Conservation (phyloP, 768 basidiomycete species). For the Pulveroboletus sp. region DNA sequence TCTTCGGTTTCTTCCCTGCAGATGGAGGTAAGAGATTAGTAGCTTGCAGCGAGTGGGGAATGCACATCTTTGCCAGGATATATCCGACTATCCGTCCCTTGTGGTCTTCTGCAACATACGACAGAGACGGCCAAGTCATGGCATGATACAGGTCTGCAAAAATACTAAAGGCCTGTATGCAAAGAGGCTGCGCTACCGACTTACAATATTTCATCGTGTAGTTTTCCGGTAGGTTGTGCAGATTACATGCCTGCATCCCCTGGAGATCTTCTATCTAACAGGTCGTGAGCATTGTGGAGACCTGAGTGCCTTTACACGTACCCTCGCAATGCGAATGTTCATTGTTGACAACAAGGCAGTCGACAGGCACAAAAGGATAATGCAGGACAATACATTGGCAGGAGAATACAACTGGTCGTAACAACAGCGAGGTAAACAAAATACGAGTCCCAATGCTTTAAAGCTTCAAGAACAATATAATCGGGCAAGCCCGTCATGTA, state of each 20-base stretch:
- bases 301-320: slow-evolving; percentile 8
- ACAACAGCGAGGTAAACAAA: slow-evolving; percentile 23
- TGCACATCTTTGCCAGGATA: slow-evolving; percentile 93
- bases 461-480: slow-evolving; percentile 6
- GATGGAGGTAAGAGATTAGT: slow-evolving; percentile 26
- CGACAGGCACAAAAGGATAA: slow-evolving; percentile 17
- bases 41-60: slow-evolving; percentile 5
- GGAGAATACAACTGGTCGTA: slow-evolving; percentile 21
- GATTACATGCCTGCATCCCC: slow-evolving; percentile 92
- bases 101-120: slow-evolving; percentile 88
- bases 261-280: slow-evolving; percentile 79
- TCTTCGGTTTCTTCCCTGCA: slow-evolving; percentile 54
- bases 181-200: slow-evolving; percentile 18
- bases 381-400: slow-evolving; percentile 18
- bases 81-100: slow-evolving; percentile 92
- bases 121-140: slow-evolving; percentile 91
- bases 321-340: slow-evolving; percentile 32
- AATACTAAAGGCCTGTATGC: neutral
- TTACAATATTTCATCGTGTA: slow-evolving; percentile 79
- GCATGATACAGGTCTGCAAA: slow-evolving; percentile 80
- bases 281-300: slow-evolving; percentile 13
- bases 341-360: slow-evolving; percentile 15
- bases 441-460: slow-evolving; percentile 10
- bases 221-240: slow-evolving; percentile 92
- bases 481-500: slow-evolving; percentile 2